phyloP scores from a whole-genome alignment of 768 basidiomycete species.

The Rhodotorula babjevae region DNA sequence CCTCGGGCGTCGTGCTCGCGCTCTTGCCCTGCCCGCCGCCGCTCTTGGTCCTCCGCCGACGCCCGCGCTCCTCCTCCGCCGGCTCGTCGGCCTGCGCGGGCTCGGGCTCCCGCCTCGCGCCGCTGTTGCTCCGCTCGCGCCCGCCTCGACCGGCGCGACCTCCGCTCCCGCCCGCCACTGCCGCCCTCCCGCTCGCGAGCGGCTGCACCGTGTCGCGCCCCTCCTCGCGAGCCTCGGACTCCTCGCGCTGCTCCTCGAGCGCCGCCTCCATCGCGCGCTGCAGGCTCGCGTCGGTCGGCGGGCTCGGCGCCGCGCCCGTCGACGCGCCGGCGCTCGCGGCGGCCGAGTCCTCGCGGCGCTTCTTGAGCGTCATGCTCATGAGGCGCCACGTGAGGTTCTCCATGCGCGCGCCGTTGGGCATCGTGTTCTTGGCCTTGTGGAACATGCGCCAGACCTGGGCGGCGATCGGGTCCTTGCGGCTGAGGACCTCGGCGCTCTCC shows the following conservation, averaged over 20 bases:
- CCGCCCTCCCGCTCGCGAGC: background rate
- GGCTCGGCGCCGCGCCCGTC: background rate
- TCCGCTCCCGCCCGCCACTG: background rate
- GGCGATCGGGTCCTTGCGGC: conserved; percentile 74
- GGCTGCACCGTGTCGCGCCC: conserved; percentile 25
- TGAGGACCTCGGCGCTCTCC: conserved; percentile 27
- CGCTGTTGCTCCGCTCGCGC: conserved; percentile 14
- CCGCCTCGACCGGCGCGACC: background rate
- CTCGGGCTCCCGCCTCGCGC: background rate
- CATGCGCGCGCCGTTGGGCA: conserved; percentile 91
- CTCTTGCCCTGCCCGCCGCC: conserved; percentile 42
- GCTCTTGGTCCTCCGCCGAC: conserved; percentile 45
- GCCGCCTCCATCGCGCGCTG: conserved; percentile 19
- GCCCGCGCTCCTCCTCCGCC: conserved; percentile 43
- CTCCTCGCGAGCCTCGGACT: conserved; percentile 17
- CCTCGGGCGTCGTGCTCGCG: conserved; percentile 25
- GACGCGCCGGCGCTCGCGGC: background rate
- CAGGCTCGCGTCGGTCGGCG: conserved; percentile 5
- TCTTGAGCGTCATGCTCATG: conserved; percentile 93
- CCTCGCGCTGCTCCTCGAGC: conserved; percentile 21
- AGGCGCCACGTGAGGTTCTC: conserved; percentile 97
- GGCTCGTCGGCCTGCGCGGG: background rate
- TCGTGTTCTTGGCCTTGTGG: conserved; percentile 75
- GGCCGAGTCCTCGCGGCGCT: conserved; percentile 66
- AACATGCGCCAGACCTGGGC: conserved; percentile 98